These are phyloP conservation scores for Calonectria pseudoreteaudii DNA, from an alignment of 2,329 filamentous ascomycete genomes.

Conservation along the genomic window DNA sequence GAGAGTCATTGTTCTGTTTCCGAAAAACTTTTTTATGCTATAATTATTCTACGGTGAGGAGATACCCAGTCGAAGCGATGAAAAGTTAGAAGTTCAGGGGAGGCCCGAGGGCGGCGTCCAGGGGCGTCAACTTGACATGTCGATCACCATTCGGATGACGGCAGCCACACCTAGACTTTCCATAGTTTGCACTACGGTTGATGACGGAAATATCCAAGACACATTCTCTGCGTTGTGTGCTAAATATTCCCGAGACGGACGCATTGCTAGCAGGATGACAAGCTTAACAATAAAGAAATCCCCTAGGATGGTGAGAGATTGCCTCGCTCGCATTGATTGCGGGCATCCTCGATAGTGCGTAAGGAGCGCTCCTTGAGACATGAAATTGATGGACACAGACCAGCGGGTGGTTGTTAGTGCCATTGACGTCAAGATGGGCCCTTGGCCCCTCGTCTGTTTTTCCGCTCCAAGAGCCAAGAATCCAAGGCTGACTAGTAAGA, in stretches of 20 bases:
- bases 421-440: not conserved
- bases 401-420: not conserved
- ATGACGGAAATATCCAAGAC: not conserved
- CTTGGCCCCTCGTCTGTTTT: not conserved
- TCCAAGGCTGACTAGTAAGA: not conserved
- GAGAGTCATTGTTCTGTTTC: not conserved
- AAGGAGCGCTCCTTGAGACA: not conserved
- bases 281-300: not conserved
- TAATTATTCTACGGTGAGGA: not conserved
- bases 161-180: not conserved
- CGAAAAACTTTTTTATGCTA: not conserved
- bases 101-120: not conserved
- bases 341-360: not conserved
- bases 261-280: not conserved
- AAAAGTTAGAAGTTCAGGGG: not conserved
- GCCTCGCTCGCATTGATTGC: not conserved
- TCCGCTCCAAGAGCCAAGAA: not conserved
- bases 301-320: not conserved
- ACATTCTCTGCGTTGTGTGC: not conserved
- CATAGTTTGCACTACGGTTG: not conserved
- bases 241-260: not conserved
- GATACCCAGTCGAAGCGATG: not conserved
- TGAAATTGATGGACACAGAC: not conserved
- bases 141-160: slow-evolving; percentile 19
- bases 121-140: slow-evolving; percentile 2